Evolutionary conservation across 768 basidiomycete genomes (phyloP), one percentile per base, ranked within the genome.

Genomic region (Guyanaporus albipodus): DNA sequence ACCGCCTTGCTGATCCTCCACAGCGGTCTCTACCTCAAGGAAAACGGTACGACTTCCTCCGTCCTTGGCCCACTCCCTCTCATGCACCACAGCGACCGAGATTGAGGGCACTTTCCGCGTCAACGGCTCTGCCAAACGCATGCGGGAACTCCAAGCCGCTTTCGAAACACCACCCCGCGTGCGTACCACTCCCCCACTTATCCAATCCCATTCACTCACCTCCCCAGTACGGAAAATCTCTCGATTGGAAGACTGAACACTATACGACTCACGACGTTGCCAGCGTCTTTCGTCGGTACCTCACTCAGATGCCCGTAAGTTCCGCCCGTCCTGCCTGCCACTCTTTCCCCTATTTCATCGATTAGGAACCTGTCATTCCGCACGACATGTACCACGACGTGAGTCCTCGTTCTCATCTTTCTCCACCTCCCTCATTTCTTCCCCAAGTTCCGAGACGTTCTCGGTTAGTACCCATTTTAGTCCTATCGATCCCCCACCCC

Each of bases 201-300:
- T 4, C 18, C 17, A 6, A 11, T 21, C 11, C 52, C 44, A 36
- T 46, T 46, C 51, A 55, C 49, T 29, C 31, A 48, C 34, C 21
- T 22, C 19, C 14, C 43, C 59, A 95, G 93, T 99, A 91, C 57
- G 95, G 95, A 49, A 97, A 96, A 69, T 79, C 82, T 43, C 72
- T 99, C 33, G 87, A 96, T 56, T 97, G 95, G 93, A 85, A 83
- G 60, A 72, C 79, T 49, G 84, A 88, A 58, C 73, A 77, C 17
- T 97, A 86, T 64, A 95, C 87, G n/a, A 80, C 91, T 12, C 95
- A 99, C 64, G 95, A 99, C 63, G 92, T 96, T 41, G 95, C 95
- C 17, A 96, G 90, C 57, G 92, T 99, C 44, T 92, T 98, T 61
- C 79, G 95, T 49, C 73, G 95, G 71, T 99, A 91, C 67, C 80